phyloP scores from a whole-genome alignment of 1,139 yeast species.

The Wickerhamomyces sp. region DNA sequence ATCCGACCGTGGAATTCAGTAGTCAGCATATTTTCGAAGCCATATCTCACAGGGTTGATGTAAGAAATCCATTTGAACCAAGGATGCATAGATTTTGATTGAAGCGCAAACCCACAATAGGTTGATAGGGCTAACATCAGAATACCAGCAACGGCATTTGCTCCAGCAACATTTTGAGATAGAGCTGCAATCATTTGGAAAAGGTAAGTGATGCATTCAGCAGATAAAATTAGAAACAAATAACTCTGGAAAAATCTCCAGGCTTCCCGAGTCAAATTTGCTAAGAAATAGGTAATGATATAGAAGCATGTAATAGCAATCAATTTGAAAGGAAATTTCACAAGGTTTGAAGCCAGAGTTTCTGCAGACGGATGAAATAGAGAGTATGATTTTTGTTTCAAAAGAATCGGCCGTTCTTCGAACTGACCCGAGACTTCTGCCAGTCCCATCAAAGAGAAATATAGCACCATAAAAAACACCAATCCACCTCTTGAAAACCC shows the following conservation, averaged over 20 bases:
- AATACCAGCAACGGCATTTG: constrained; percentile 49
- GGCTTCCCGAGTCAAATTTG: constrained; percentile 45
- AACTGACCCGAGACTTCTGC: constrained; percentile 50
- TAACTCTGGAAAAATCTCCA: constrained; percentile 50
- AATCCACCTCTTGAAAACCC: constrained; percentile 58
- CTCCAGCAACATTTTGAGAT: constrained; percentile 41
- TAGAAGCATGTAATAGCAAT: constrained; percentile 40
- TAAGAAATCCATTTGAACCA: constrained; percentile 65
- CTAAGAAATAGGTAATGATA: constrained; percentile 45
- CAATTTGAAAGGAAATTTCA: constrained; percentile 45
- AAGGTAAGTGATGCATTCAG: constrained; percentile 39
- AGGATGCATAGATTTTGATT: constrained; percentile 54
- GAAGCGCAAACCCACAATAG: constrained; percentile 54
- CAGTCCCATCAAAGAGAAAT: constrained; percentile 49
- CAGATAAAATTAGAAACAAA: constrained; percentile 37
- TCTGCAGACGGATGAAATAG: constrained; percentile 59
- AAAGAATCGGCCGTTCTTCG: constrained; percentile 45
- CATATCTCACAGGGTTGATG: constrained; percentile 51
- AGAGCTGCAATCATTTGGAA: constrained; percentile 48
- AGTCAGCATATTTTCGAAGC: constrained; percentile 50
- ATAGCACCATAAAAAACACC: constrained; percentile 47
- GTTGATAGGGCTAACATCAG: constrained; percentile 42
- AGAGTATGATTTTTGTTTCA: constrained; percentile 52
- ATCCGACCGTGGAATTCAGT: constrained; percentile 52
- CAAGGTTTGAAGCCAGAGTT: constrained; percentile 41